Evolutionary conservation across 495 filamentous ascomycete genomes (phyloP).

Genomic region (Aspergillus avenaceus): DNA sequence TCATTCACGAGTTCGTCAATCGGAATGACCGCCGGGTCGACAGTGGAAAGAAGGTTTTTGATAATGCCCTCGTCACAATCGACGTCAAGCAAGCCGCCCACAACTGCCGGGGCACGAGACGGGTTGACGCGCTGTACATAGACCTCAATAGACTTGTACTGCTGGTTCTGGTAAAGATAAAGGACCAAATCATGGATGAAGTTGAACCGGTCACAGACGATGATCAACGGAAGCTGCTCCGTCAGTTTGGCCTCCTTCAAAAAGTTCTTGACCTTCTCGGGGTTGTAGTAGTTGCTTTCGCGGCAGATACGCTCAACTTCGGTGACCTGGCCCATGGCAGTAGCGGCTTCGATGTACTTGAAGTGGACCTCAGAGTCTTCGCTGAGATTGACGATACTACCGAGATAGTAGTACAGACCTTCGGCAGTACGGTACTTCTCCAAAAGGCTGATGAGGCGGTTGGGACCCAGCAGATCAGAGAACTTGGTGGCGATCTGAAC

Average conservation of each 20-base stretch:
- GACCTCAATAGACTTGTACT: conserved; percentile 98
- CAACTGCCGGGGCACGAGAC: conserved; percentile 84
- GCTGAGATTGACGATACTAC: conserved; percentile 94
- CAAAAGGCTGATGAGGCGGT: conserved; percentile 83
- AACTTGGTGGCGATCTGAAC: conserved; percentile 96
- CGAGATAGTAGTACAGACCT: conserved; percentile 96
- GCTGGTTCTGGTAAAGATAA: conserved; percentile 98
- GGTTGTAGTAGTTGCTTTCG: conserved; percentile 91
- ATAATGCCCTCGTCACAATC: conserved; percentile 96
- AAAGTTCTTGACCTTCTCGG: conserved; percentile 99
- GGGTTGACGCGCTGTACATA: conserved; percentile 99
- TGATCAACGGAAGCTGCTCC: conserved; percentile 94
- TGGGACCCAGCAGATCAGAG: conserved; percentile 91
- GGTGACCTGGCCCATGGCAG: conserved; percentile 81
- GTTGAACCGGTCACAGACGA: conserved; percentile 98
- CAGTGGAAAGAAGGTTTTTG: conserved; percentile 84
- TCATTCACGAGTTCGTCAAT: conserved; percentile 95
- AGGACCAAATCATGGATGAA: conserved; percentile 96
- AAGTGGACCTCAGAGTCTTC: conserved; percentile 95
- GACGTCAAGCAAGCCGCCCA: conserved; percentile 93
- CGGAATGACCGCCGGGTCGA: conserved; percentile 79
- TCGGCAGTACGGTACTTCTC: conserved; percentile 97
- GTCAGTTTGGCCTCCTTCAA: conserved; percentile 91
- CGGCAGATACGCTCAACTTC: conserved; percentile 97
- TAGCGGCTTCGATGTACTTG: conserved; percentile 99